phyloP scores from a whole-genome alignment of 805 yeast species.

The Spathaspora passalidarum region DNA sequence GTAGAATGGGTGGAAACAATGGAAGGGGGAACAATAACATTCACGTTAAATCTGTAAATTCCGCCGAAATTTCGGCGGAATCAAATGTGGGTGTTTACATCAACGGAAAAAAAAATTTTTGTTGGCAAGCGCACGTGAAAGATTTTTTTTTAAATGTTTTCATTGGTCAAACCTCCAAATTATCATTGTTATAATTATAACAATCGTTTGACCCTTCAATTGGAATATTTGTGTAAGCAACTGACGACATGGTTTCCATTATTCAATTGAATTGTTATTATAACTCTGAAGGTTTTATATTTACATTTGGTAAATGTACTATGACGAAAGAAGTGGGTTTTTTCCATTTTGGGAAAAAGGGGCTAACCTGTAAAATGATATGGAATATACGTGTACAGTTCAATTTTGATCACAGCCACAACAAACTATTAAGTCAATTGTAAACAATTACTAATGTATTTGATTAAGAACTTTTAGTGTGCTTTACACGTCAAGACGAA shows the following conservation, averaged over 20 bases:
- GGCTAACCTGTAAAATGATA: conserved; percentile 1
- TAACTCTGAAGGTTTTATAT: too few species aligned
- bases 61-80: conserved; percentile 30
- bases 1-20: neutral
- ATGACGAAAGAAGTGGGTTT: too few species aligned
- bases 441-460: too few species aligned
- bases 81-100: neutral
- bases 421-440: too few species aligned
- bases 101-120: neutral
- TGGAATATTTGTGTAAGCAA: neutral
- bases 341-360: conserved; percentile 1
- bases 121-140: neutral
- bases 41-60: neutral
- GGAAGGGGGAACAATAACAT: too few species aligned
- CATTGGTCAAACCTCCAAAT: neutral
- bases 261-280: too few species aligned
- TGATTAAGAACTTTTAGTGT: too few species aligned
- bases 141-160: neutral
- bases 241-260: too few species aligned
- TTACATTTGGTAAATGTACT: too few species aligned
- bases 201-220: neutral
- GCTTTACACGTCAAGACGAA: too few species aligned
- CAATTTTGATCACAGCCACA: too few species aligned
- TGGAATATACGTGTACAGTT: too few species aligned
- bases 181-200: neutral